Base-by-base conservation (phyloP, 2,329 filamentous ascomycete genomes). In the Cercospora sojina region DNA sequence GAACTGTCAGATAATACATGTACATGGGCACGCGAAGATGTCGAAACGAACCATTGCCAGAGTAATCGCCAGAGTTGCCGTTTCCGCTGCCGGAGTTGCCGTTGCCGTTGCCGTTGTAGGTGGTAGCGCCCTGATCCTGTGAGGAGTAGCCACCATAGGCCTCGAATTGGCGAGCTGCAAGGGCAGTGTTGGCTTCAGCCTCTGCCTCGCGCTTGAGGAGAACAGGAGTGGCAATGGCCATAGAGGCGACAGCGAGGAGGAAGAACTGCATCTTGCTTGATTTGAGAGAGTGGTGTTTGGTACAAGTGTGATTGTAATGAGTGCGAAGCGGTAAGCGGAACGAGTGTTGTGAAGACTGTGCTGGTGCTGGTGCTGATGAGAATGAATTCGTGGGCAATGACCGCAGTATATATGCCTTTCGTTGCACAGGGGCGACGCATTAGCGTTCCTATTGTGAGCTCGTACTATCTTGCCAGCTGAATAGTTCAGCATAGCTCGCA, bases 221-320 rank as follows among this genome's bases (percentile, higher is more conserved):
- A 5, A 59, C 31, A 12, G 59, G 59, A 20, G 59, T 29, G 13
- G 59, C 59, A n/a, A 61, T 51, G 35, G 59, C 59, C 59, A 61
- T 20, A 31, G 64, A 51, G 43, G 64, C 64, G 8, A 65, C 20
- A 20, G 64, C 64, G 49, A 65, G 57, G 47, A 61, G 16, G 58
- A 62, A n/a, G 64, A 65, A 65, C 64, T 65, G 64, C 64, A 65
- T 65, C 1, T 65, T 65, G 64, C 20, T 49, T 61, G 29, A 57
- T 55, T 53, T 18, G n/a, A 23, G 20, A 20, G 43, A 9, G 27
- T 32, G 35, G 13, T 55, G 23, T 12, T 16, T 27, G 25, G 23
- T 55, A 20, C 23, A 10, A 25, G 58, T 13, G 23, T 49, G 20
- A 32, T 5, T 49, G 38, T 31, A 23, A 61, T 12, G 59, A 49